phyloP scores from a whole-genome alignment of 345 rosid genomes.

The Acer saccharum region DNA sequence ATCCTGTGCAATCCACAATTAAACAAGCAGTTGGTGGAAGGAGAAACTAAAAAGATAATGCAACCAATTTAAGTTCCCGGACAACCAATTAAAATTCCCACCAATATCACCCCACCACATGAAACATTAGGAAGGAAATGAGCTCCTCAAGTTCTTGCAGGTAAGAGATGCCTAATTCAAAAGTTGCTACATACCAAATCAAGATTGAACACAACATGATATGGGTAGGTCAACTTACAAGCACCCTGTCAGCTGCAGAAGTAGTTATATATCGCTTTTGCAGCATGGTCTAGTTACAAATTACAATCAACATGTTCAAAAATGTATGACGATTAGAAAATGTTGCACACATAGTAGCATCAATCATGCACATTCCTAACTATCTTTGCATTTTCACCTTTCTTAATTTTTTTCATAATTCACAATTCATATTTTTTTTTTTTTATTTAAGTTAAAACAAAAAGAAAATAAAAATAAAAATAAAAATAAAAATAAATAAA shows the following conservation, averaged over 20 bases:
- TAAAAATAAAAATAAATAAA: no score
- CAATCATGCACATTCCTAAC: neutral
- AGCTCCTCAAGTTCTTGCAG: neutral
- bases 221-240: neutral
- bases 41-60: neutral
- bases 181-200: neutral
- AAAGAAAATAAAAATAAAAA: no score
- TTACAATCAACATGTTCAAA: neutral
- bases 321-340: neutral
- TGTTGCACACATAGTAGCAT: neutral
- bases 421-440: no score
- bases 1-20: neutral
- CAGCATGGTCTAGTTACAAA: neutral
- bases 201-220: conserved; percentile 2
- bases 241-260: neutral
- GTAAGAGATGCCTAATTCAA: neutral
- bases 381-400: neutral
- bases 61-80: neutral
- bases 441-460: no score
- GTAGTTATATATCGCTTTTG: neutral
- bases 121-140: neutral
- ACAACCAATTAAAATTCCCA: neutral
- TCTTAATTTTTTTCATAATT: neutral
- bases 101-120: neutral
- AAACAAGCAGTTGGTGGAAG: neutral